A percentile compares a stretch with the other conserved stretches of the same genome.
These are phyloP conservation scores for Piper betle DNA, from an alignment of 164 flowering plant genomes.

Conservation along the genomic window DNA sequence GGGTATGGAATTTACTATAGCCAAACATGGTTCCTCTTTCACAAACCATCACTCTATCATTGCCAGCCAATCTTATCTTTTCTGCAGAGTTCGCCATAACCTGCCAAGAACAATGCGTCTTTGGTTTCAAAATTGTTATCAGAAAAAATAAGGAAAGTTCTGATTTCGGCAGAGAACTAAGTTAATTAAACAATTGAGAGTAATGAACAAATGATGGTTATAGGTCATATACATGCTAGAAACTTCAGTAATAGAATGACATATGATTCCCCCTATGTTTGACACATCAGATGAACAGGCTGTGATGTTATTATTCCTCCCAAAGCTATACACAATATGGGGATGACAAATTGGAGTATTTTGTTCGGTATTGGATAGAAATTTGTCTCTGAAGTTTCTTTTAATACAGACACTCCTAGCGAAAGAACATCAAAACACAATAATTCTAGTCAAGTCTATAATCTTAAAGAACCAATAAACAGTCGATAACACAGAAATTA, in stretches of 20 bases:
- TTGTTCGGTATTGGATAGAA: neutral
- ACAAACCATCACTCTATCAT: slow-evolving; percentile 91
- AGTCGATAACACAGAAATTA: neutral
- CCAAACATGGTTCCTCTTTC: slow-evolving; percentile 99
- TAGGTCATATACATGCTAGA: neutral
- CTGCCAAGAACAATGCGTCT: slow-evolving; percentile 17
- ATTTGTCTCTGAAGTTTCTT: no score
- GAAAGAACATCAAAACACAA: no score
- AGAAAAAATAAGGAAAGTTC: neutral
- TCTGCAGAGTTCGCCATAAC: slow-evolving; percentile 95
- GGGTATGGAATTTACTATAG: slow-evolving; percentile 53
- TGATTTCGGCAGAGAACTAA: neutral
- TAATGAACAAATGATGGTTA: neutral
- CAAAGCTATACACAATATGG: neutral
- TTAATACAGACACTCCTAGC: no score
- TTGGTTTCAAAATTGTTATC: neutral
- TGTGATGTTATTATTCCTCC: neutral
- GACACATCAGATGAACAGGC: neutral
- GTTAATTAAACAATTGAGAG: neutral
- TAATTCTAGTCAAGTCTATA: no score
- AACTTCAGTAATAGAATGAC: neutral
- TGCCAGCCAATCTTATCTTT: slow-evolving; percentile 85
- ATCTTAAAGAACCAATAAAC: neutral
- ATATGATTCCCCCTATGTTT: neutral
- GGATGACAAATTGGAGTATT: neutral